These are phyloP conservation scores for Hymenoscyphus linearis DNA, from an alignment of 2,329 filamentous ascomycete species.

Conservation along the genomic window DNA sequence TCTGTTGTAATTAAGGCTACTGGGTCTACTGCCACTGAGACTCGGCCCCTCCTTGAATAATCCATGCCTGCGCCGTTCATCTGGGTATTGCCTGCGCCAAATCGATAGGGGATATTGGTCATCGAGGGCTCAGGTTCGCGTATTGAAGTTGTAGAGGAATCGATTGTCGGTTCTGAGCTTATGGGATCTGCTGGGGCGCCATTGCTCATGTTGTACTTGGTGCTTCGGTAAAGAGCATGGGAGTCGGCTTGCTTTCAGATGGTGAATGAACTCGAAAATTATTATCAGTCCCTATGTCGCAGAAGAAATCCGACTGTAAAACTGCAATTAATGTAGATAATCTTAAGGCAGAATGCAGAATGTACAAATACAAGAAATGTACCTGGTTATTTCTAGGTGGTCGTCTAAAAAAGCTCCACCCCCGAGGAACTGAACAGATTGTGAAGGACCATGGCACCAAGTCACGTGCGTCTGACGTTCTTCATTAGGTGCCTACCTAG, in stretches of 20 bases:
- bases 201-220: constrained; percentile 27
- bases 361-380: constrained; percentile 2
- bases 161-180: constrained; percentile 15
- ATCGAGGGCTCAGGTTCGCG: constrained; percentile 9
- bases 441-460: too few relatives aligned
- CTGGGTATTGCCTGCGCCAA: constrained; percentile 7
- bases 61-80: constrained; percentile 20
- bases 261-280: background rate
- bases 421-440: too few relatives aligned
- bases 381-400: constrained; percentile 1
- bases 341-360: background rate
- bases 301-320: background rate
- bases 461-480: too few relatives aligned
- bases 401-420: background rate
- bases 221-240: constrained; percentile 12
- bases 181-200: constrained; percentile 21
- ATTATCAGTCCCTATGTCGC: background rate
- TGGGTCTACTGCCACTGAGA: constrained; percentile 82
- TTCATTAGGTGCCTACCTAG: too few relatives aligned
- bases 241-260: background rate
- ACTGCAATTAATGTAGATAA: background rate
- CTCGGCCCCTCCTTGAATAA: constrained; percentile 31
- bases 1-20: constrained; percentile 94
- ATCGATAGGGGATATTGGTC: constrained; percentile 1
- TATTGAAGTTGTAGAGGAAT: constrained; percentile 15